phyloP scores from a whole-genome alignment of 1,284 basidiomycete genomes.

The Mycena sp. region DNA sequence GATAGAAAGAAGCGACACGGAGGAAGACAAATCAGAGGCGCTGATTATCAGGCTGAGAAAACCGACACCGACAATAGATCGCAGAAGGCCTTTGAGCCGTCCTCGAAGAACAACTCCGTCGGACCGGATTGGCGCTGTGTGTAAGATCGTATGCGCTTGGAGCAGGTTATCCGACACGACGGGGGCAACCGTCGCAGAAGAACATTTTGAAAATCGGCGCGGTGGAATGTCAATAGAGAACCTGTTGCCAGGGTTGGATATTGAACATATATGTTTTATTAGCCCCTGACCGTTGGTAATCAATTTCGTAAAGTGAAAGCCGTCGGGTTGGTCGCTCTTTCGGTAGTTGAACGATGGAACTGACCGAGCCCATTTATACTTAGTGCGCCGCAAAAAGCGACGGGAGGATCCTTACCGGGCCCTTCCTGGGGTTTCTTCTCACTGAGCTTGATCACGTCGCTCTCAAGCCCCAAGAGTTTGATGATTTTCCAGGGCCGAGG shows the following conservation, averaged over 20 bases:
- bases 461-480: constrained; percentile 57
- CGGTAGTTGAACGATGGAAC: constrained; percentile 56
- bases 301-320: constrained; percentile 56
- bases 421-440: constrained; percentile 48
- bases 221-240: constrained; percentile 54
- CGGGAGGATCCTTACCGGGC: constrained; percentile 43
- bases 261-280: background rate
- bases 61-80: constrained; percentile 50
- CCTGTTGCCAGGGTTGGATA: constrained; percentile 42
- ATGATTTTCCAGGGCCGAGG: constrained; percentile 55
- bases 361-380: constrained; percentile 30
- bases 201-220: constrained; percentile 60
- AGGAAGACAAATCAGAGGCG: too few species aligned
- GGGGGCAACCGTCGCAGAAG: constrained; percentile 54
- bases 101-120: constrained; percentile 56
- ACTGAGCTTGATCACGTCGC: constrained; percentile 52
- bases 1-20: background rate
- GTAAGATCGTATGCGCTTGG: constrained; percentile 59
- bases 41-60: too few species aligned
- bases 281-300: constrained; percentile 52
- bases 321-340: constrained; percentile 59
- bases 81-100: constrained; percentile 55
- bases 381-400: background rate
- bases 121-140: constrained; percentile 47
- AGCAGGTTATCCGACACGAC: constrained; percentile 51